phyloP scores from a whole-genome alignment of 2,329 filamentous ascomycete species.

The Pseudocercospora eumusae region DNA sequence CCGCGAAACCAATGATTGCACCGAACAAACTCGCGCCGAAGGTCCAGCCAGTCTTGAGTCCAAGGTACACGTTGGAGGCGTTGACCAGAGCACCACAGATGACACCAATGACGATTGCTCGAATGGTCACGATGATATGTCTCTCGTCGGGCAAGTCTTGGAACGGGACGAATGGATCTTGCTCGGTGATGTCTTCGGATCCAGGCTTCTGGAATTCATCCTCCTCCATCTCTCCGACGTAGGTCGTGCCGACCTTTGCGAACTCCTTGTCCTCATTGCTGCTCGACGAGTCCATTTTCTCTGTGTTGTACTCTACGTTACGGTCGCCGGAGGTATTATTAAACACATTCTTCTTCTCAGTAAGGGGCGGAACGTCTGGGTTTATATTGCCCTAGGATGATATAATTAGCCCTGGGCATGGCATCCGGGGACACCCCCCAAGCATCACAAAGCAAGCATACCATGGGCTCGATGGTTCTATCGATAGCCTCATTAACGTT shows the following conservation, averaged over 20 bases:
- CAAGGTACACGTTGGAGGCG: constrained; percentile 64
- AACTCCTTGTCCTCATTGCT: constrained; percentile 28
- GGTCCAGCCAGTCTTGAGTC: constrained; percentile 52
- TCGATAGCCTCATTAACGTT: constrained; percentile 39
- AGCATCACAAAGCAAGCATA: constrained; percentile 18
- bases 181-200: constrained; percentile 33
- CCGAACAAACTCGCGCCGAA: constrained; percentile 43
- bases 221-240: constrained; percentile 36
- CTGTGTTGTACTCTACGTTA: constrained; percentile 8
- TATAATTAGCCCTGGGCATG: neutral
- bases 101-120: constrained; percentile 58
- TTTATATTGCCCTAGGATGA: constrained; percentile 31
- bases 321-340: constrained; percentile 31
- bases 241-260: constrained; percentile 32
- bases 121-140: constrained; percentile 55
- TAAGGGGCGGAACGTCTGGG: constrained; percentile 37
- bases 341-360: constrained; percentile 43
- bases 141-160: constrained; percentile 49
- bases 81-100: constrained; percentile 62
- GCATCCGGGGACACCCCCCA: neutral
- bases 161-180: constrained; percentile 48
- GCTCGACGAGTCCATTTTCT: constrained; percentile 10
- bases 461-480: constrained; percentile 38
- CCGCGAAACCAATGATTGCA: constrained; percentile 62
- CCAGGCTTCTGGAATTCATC: constrained; percentile 34